Conservation (phyloP, 2,329 filamentous ascomycete species). For the Nectriaceae sp. region DNA sequence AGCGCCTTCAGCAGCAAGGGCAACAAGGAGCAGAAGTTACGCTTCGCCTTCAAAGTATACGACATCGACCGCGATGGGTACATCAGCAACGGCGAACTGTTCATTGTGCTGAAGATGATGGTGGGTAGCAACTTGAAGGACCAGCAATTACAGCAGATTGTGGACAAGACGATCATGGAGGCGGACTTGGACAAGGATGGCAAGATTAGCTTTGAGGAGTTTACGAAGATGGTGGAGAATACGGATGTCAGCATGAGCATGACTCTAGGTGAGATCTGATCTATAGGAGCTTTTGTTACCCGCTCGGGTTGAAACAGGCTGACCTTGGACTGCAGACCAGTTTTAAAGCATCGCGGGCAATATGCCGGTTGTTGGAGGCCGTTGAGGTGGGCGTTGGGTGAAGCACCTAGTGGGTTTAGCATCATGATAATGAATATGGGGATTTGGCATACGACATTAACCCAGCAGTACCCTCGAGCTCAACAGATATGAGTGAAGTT, state of each 20-base stretch:
- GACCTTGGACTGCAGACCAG: slow-evolving; percentile 17
- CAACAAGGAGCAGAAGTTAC: slow-evolving; percentile 98
- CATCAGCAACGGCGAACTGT: slow-evolving; percentile 98
- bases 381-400: slow-evolving; percentile 8
- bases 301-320: too few species aligned
- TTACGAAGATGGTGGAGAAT: slow-evolving; percentile 97
- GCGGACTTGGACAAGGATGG: slow-evolving; percentile 94
- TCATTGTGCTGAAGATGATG: slow-evolving; percentile 99
- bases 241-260: slow-evolving; percentile 79
- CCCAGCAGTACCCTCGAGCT: neutral
- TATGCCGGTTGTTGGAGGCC: neutral
- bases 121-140: slow-evolving; percentile 99
- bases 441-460: slow-evolving; percentile 8
- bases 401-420: slow-evolving; percentile 9
- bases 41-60: slow-evolving; percentile 98
- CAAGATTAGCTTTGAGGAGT: slow-evolving; percentile 99
- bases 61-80: slow-evolving; percentile 98
- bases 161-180: slow-evolving; percentile 99
- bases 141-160: slow-evolving; percentile 97
- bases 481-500: too few species aligned
- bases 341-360: slow-evolving; percentile 14
- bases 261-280: slow-evolving; percentile 61
- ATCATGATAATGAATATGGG: slow-evolving; percentile 30
- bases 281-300: too few species aligned
- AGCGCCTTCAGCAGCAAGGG: slow-evolving; percentile 97